Conservation (phyloP, 75 land plant genomes). For the Picea sitchensis region DNA sequence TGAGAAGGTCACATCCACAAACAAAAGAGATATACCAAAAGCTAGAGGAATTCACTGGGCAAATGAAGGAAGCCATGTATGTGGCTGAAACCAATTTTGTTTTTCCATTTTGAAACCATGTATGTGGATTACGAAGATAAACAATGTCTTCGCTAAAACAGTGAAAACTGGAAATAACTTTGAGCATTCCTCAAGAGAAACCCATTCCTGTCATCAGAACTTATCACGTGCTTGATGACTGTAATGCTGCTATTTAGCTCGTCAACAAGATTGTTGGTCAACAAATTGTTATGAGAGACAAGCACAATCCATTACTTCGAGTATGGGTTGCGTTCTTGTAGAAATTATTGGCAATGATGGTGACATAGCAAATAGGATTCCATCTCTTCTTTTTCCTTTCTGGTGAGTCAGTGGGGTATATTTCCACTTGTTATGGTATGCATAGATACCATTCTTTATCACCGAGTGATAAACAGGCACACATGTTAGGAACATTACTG, state of each 20-base stretch:
- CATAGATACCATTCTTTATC: too few relatives aligned
- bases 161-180: neutral
- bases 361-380: too few relatives aligned
- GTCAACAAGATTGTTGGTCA: too few relatives aligned
- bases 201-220: neutral
- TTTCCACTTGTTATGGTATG: neutral
- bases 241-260: neutral
- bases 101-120: too few relatives aligned
- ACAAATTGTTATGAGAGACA: neutral
- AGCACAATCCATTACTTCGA: too few relatives aligned
- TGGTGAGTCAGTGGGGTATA: too few relatives aligned
- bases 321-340: too few relatives aligned
- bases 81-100: neutral
- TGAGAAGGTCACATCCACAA: conserved; percentile 33
- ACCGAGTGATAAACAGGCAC: too few relatives aligned
- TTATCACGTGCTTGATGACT: neutral
- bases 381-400: too few relatives aligned
- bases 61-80: neutral
- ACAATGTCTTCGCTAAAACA: neutral
- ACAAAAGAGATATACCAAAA: conserved; percentile 12
- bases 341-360: too few relatives aligned
- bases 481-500: too few relatives aligned
- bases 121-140: neutral
- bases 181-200: neutral
- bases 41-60: neutral